Percentiles rank a stretch among this genome's conserved stretches.
These are phyloP conservation scores for Ganoderma multipileum DNA, from an alignment of 1,284 basidiomycete genomes.

Conservation along the genomic window DNA sequence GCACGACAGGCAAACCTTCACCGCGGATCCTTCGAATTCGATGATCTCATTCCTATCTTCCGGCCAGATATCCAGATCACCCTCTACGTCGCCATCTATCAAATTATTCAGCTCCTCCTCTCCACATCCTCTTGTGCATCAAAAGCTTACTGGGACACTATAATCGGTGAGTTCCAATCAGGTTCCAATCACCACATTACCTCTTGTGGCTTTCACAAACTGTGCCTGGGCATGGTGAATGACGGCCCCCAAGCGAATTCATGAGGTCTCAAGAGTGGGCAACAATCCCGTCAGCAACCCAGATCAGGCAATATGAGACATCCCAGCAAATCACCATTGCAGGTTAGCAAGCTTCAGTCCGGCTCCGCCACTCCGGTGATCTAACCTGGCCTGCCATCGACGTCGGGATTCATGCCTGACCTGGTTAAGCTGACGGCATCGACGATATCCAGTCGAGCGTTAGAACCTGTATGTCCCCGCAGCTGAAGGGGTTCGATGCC, in stretches of 20 bases:
- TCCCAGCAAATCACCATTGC: neutral
- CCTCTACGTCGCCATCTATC: slow-evolving; percentile 27
- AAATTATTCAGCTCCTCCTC: slow-evolving; percentile 21
- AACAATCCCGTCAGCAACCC: neutral
- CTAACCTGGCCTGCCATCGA: slow-evolving; percentile 15
- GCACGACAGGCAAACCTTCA: slow-evolving; percentile 28
- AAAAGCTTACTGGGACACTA: slow-evolving; percentile 6
- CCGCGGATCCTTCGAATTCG: slow-evolving; percentile 28
- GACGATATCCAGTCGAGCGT: slow-evolving; percentile 8
- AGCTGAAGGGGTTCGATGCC: slow-evolving; percentile 23
- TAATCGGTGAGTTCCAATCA: slow-evolving; percentile 14
- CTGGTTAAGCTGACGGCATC: slow-evolving; percentile 15
- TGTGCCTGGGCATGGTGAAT: neutral
- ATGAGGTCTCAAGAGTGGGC: neutral
- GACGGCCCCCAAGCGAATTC: neutral
- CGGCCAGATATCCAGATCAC: slow-evolving; percentile 20
- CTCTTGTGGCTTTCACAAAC: neutral
- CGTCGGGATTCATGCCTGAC: slow-evolving; percentile 23
- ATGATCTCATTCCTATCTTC: slow-evolving; percentile 27
- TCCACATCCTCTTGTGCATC: slow-evolving; percentile 4
- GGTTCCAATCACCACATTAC: slow-evolving; percentile 13
- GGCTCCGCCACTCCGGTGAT: slow-evolving; percentile 19
- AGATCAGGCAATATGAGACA: neutral
- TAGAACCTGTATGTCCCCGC: slow-evolving; percentile 16
- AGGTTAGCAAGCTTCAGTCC: neutral